Percentiles rank a stretch among this genome's conserved stretches.
Evolutionary conservation across 441 rosid species (phyloP).

Genomic region (Kokia cookei): DNA sequence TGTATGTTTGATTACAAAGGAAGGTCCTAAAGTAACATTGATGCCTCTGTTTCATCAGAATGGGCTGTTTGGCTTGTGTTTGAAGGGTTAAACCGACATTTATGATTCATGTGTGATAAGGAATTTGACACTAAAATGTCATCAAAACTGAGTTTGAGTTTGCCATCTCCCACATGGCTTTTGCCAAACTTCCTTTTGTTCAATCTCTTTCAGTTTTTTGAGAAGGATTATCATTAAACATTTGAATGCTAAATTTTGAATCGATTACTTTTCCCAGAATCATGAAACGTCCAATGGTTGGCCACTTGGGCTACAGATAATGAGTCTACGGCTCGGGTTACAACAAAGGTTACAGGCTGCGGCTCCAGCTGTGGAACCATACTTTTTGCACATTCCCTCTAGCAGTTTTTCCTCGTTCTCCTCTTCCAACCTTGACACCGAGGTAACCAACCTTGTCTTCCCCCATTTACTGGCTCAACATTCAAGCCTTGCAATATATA

Average conservation of each 20-base stretch:
- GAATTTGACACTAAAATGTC: background rate
- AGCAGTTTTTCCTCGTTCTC: constrained; percentile 37
- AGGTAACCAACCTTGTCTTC: constrained; percentile 21
- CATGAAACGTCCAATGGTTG: constrained; percentile 37
- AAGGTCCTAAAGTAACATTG: background rate
- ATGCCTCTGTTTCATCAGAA: background rate
- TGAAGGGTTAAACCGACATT: background rate
- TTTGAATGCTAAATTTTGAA: background rate
- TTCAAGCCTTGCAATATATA: background rate
- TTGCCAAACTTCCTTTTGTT: background rate
- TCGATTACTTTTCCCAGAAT: constrained; percentile 22
- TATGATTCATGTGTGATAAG: background rate
- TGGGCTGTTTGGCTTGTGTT: background rate
- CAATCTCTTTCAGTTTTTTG: background rate
- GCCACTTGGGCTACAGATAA: constrained; percentile 52
- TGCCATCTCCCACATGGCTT: background rate
- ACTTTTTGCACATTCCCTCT: constrained; percentile 14
- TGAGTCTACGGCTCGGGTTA: constrained; percentile 31
- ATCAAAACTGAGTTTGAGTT: background rate
- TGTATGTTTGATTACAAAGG: background rate
- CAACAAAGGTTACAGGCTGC: constrained; percentile 15
- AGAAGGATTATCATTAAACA: background rate
- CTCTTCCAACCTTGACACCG: constrained; percentile 52
- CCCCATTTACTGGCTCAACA: background rate
- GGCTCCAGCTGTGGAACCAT: constrained; percentile 17